Evolutionary conservation across 2,329 filamentous ascomycete genomes (phyloP).

Genomic region (Diaporthe ampelina): DNA sequence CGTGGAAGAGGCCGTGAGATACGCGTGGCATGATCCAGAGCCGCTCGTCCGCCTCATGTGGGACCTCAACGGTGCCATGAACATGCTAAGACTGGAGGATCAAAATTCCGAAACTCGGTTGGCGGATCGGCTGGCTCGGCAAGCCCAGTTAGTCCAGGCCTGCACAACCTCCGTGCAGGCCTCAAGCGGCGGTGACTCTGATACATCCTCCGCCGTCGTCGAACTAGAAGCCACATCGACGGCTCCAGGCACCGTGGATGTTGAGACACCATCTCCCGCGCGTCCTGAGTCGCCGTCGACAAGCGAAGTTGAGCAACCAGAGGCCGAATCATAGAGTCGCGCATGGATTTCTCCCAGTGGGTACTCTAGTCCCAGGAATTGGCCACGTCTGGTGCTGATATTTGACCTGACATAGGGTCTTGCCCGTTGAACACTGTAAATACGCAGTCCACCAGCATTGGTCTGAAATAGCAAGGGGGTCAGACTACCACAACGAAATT

Average conservation of each 20-base stretch:
- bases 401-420: neutral
- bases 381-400: neutral
- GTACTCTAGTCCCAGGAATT: neutral
- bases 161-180: neutral
- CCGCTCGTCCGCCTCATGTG: neutral
- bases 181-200: neutral
- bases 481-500: neutral
- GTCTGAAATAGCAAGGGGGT: too few relatives aligned
- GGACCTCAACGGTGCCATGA: neutral
- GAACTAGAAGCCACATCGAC: too few relatives aligned
- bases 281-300: neutral
- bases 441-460: neutral
- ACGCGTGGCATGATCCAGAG: constrained; percentile 7
- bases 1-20: neutral
- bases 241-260: neutral
- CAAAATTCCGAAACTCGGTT: neutral
- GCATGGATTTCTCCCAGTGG: neutral
- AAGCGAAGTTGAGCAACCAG: neutral
- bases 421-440: neutral
- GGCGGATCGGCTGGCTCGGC: neutral
- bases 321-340: neutral
- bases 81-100: neutral
- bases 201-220: too few relatives aligned
- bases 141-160: neutral
- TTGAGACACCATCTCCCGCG: neutral